Evolutionary conservation across 148 eudicot species (phyloP).

Genomic region (Rhododendron mucronatum): DNA sequence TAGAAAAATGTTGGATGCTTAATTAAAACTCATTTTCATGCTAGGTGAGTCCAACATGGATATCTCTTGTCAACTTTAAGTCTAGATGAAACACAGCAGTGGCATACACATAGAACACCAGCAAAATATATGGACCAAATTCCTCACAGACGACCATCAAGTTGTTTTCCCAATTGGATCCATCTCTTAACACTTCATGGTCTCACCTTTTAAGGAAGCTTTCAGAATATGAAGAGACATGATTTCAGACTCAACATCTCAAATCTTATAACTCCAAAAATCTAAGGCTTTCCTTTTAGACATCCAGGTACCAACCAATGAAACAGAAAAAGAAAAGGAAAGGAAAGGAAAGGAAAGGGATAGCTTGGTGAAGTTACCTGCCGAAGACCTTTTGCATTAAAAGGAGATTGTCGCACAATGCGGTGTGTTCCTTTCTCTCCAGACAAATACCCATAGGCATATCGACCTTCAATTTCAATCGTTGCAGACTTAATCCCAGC

Average conservation of each 20-base stretch:
- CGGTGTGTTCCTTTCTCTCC: slow-evolving; percentile 98
- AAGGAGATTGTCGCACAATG: slow-evolving; percentile 90
- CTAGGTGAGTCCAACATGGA: not conserved
- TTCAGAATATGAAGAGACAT: not conserved
- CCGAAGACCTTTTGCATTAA: slow-evolving; percentile 92
- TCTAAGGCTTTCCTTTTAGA: not conserved
- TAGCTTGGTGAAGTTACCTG: slow-evolving; percentile 50
- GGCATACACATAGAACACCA: not conserved
- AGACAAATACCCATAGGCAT: slow-evolving; percentile 94
- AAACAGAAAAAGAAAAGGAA: not conserved
- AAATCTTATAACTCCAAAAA: not conserved
- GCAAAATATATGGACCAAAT: not conserved
- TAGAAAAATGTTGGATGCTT: not conserved
- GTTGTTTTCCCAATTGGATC: not conserved
- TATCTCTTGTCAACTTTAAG: not conserved
- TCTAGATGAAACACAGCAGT: not conserved
- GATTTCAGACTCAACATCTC: not conserved
- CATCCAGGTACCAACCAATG: not conserved
- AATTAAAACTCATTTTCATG: not conserved
- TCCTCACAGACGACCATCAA: not conserved
- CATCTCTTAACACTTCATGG: not conserved
- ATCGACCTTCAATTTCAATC: slow-evolving; percentile 80
- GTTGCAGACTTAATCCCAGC: slow-evolving; percentile 98
- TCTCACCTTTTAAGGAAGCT: not conserved
- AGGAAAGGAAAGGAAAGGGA: not conserved